Evolutionary conservation across 768 basidiomycete genomes (phyloP).

Genomic region (Leccinum incarnatum): DNA sequence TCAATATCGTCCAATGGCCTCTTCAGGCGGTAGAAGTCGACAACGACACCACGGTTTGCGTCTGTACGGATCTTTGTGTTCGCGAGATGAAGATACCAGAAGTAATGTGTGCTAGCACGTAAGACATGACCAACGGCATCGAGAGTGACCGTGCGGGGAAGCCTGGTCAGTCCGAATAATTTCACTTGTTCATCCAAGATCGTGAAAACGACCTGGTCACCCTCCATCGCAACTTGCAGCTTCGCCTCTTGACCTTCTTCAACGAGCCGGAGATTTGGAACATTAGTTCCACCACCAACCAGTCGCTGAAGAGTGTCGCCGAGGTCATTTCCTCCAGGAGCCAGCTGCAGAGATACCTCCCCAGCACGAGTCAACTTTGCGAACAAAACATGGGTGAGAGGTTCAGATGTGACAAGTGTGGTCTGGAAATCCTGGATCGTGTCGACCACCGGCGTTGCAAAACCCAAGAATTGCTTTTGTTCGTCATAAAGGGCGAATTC

Average conservation of each 20-base stretch:
- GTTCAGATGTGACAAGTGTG: neutral
- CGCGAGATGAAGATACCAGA: neutral
- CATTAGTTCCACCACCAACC: neutral
- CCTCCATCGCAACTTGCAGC: neutral
- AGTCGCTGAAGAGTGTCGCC: neutral
- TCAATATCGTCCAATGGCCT: neutral
- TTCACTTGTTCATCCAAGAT: neutral
- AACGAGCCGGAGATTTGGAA: conserved; percentile 1
- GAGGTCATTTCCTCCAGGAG: neutral
- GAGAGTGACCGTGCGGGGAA: neutral
- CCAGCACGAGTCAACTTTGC: conserved; percentile 1
- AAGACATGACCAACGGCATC: neutral
- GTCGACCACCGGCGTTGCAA: neutral
- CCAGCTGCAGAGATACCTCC: neutral
- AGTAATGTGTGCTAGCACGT: neutral
- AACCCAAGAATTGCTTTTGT: neutral
- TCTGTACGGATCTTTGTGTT: neutral
- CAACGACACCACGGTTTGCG: neutral
- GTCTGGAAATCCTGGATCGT: conserved; percentile 17
- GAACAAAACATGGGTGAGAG: neutral
- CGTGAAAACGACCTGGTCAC: neutral
- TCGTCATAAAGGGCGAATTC: conserved; percentile 20
- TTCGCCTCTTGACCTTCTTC: neutral
- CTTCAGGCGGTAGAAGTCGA: neutral
- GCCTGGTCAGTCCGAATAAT: neutral